Conservation (phyloP, 257 asterid genomes). For the Ajuga chamaepitys region DNA sequence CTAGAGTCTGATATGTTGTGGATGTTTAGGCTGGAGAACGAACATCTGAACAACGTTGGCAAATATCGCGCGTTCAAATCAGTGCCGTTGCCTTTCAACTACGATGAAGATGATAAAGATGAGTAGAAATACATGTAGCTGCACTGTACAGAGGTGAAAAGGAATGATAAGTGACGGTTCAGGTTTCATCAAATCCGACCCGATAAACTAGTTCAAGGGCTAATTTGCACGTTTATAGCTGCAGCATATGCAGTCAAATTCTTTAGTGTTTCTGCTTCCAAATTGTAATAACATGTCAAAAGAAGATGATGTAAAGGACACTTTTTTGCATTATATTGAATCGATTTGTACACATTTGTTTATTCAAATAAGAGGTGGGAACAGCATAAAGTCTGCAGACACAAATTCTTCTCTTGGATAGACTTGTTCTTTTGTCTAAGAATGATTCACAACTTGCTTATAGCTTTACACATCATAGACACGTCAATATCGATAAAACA, state of each 20-base stretch:
- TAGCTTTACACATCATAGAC: no score
- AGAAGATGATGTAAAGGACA: no score
- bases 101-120: constrained; percentile 38
- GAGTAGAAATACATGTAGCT: constrained; percentile 16
- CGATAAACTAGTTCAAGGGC: background rate
- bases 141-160: background rate
- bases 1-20: background rate
- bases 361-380: no score
- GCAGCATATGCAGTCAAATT: background rate
- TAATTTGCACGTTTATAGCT: background rate
- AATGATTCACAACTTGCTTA: background rate
- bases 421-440: background rate
- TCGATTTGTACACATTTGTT: no score
- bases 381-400: no score
- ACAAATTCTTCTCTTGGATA: no score
- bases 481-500: no score
- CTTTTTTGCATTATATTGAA: no score
- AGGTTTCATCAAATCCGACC: no score
- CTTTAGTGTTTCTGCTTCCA: background rate
- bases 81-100: constrained; percentile 60
- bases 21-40: constrained; percentile 57
- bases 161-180: background rate
- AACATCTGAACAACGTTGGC: constrained; percentile 71
- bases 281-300: background rate
- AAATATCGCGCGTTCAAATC: constrained; percentile 62